Percentiles rank a stretch among this genome's conserved stretches.
Evolutionary conservation across 2,329 filamentous ascomycete species (phyloP).

Genomic region (Fusarium oligoseptatum): DNA sequence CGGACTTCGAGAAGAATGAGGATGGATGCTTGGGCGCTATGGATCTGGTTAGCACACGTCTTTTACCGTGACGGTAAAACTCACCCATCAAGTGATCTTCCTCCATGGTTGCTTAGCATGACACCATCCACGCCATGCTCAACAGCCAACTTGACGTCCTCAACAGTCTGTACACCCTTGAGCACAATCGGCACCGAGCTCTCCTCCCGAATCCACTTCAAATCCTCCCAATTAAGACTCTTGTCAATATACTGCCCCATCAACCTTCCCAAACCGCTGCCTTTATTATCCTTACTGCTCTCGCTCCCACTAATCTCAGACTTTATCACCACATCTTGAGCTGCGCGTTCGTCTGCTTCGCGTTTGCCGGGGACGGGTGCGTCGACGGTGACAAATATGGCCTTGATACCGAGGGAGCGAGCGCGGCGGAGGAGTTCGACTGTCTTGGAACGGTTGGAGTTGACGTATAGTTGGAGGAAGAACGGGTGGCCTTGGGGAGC

Average conservation of each 20-base stretch:
- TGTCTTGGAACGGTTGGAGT: slow-evolving; percentile 63
- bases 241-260: slow-evolving; percentile 67
- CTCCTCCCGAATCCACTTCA: slow-evolving; percentile 64
- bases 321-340: slow-evolving; percentile 57
- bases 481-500: slow-evolving; percentile 40
- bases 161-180: slow-evolving; percentile 69
- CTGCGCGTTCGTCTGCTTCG: slow-evolving; percentile 68
- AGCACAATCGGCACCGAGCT: slow-evolving; percentile 65
- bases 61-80: rapidly evolving
- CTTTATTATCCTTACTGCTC: slow-evolving; percentile 64
- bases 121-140: slow-evolving; percentile 66
- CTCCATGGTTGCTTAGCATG: slow-evolving; percentile 70
- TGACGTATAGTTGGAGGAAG: slow-evolving; percentile 65
- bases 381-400: slow-evolving; percentile 67
- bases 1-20: slow-evolving; percentile 67
- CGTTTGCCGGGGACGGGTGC: slow-evolving; percentile 68
- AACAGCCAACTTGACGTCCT: slow-evolving; percentile 65
- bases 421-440: slow-evolving; percentile 58
- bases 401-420: slow-evolving; percentile 62
- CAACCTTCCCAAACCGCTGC: slow-evolving; percentile 64
- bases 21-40: slow-evolving; percentile 58
- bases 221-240: slow-evolving; percentile 64
- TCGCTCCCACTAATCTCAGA: slow-evolving; percentile 56
- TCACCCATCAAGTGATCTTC: slow-evolving; percentile 65
- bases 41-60: background rate